phyloP scores from a whole-genome alignment of 176 grass and related monocot genomes.

The Urochloa ruziziensis region DNA sequence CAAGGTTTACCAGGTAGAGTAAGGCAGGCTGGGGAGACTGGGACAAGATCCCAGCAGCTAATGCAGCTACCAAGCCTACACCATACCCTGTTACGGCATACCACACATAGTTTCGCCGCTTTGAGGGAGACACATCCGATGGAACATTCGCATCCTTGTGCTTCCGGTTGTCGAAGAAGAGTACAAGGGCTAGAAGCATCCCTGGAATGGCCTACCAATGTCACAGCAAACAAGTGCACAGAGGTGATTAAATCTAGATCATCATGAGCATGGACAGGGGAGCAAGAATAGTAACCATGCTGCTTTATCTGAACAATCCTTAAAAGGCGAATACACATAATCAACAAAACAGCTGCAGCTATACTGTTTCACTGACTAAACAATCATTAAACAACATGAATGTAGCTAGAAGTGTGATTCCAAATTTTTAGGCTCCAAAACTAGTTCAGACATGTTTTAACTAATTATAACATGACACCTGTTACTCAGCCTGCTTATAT shows the following conservation, averaged over 20 bases:
- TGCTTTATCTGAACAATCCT: neutral
- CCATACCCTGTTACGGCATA: slow-evolving; percentile 84
- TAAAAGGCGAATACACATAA: neutral
- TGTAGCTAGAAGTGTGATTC: neutral
- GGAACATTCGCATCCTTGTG: slow-evolving; percentile 55
- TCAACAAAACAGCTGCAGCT: neutral
- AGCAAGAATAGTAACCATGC: neutral
- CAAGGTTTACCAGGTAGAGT: slow-evolving; percentile 83
- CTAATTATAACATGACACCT: neutral
- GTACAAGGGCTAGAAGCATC: slow-evolving; percentile 88
- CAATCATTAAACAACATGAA: neutral
- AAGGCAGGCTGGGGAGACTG: slow-evolving; percentile 96
- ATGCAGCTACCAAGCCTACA: slow-evolving; percentile 70
- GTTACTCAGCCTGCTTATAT: neutral
- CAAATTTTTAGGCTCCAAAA: neutral
- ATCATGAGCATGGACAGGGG: neutral
- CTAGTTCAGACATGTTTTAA: neutral
- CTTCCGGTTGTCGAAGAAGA: slow-evolving; percentile 86
- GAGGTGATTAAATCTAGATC: neutral
- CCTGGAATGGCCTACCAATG: slow-evolving; percentile 84
- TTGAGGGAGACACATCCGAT: slow-evolving; percentile 32
- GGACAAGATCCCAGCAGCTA: slow-evolving; percentile 86
- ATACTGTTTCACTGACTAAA: neutral
- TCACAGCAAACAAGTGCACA: slow-evolving; percentile 4
- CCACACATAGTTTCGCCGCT: slow-evolving; percentile 69